Evolutionary conservation across 352 stramenopile genomes (phyloP).

Genomic region (Globisporangium abappressorium): DNA sequence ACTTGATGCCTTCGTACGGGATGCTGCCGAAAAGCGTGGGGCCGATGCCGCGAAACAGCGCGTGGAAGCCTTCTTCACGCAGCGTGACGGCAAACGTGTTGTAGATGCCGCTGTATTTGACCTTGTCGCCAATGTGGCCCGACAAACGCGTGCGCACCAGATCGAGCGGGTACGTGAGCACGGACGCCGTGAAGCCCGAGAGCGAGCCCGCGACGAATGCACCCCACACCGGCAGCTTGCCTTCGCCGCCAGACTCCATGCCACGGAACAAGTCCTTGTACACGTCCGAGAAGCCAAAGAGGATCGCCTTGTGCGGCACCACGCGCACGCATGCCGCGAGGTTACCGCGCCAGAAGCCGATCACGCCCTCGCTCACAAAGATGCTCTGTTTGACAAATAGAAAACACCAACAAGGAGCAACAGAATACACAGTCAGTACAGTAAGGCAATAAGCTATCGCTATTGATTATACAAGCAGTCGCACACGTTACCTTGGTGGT

Average conservation of each 20-base stretch:
- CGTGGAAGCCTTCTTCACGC: conserved; percentile 58
- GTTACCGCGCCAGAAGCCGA: conserved; percentile 80
- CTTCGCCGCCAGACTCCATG: conserved; percentile 21
- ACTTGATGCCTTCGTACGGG: conserved; percentile 83
- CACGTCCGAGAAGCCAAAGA: conserved; percentile 85
- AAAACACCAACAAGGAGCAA: background rate
- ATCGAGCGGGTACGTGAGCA: conserved; percentile 86
- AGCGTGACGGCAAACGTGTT: conserved; percentile 69
- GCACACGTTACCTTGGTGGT: conserved; percentile 36
- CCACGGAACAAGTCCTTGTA: conserved; percentile 79
- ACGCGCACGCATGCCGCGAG: conserved; percentile 70
- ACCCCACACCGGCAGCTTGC: conserved; percentile 44
- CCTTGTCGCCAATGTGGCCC: conserved; percentile 59
- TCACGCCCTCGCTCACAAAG: conserved; percentile 45
- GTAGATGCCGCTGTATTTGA: conserved; percentile 69
- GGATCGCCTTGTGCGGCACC: conserved; percentile 74
- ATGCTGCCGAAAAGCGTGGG: conserved; percentile 68
- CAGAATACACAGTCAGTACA: background rate
- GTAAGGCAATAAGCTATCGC: background rate
- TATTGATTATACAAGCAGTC: background rate
- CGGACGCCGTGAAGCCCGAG: conserved; percentile 80
- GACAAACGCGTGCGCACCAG: conserved; percentile 80
- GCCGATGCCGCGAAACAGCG: conserved; percentile 69
- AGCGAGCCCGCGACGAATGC: conserved; percentile 69
- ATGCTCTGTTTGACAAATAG: conserved; percentile 29